Conservation (phyloP, 2,329 filamentous ascomycete species). For the Trichoderma lentiforme region DNA sequence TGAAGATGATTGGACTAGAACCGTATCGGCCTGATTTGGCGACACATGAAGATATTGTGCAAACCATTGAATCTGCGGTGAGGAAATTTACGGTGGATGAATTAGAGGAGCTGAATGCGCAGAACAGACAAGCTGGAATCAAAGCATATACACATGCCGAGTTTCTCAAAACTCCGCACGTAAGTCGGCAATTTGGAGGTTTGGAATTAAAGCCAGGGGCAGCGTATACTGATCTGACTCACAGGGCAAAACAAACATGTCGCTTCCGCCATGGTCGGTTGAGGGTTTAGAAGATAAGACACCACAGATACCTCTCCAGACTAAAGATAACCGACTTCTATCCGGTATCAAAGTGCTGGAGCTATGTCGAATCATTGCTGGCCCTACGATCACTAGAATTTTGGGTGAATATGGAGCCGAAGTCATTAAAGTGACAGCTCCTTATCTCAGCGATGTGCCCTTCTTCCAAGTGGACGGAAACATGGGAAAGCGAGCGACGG, state of each 20-base stretch:
- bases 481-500: conserved; percentile 64
- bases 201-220: not conserved
- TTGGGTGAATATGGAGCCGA: conserved; percentile 74
- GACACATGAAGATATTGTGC: conserved; percentile 57
- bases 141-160: conserved; percentile 57
- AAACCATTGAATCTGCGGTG: conserved; percentile 58
- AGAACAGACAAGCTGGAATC: conserved; percentile 57
- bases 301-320: conserved; percentile 41
- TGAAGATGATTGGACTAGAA: conserved; percentile 67
- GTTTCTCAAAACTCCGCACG: conserved; percentile 52
- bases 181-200: conserved; percentile 20
- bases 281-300: conserved; percentile 49
- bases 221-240: not conserved
- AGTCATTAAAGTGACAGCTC: conserved; percentile 68
- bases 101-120: conserved; percentile 56
- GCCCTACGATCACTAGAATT: conserved; percentile 67
- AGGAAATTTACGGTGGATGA: conserved; percentile 51
- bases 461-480: conserved; percentile 73
- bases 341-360: conserved; percentile 70
- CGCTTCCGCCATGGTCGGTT: conserved; percentile 48
- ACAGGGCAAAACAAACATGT: conserved; percentile 45
- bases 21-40: conserved; percentile 58
- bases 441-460: conserved; percentile 65
- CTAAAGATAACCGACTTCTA: conserved; percentile 35
- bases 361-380: conserved; percentile 71